Evolutionary conservation across 2,329 filamentous ascomycete genomes (phyloP).

Genomic region (Epicoccum sorghinum): DNA sequence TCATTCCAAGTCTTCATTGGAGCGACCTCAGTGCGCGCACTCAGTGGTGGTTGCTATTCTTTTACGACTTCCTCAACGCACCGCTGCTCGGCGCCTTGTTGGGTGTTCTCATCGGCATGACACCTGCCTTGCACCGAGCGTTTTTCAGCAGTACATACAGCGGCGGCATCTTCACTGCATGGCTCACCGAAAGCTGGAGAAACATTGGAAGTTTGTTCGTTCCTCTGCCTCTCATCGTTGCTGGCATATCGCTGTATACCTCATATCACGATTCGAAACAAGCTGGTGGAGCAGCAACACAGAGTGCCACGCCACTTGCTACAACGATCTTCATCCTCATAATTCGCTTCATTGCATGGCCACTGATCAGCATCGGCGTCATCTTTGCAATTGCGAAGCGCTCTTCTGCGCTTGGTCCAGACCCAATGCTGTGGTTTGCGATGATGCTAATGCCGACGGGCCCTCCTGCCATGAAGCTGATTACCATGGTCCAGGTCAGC

Average conservation of each 20-base stretch:
- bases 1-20: slow-evolving; percentile 34
- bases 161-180: slow-evolving; percentile 39
- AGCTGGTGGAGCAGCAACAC: not conserved
- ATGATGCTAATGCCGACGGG: slow-evolving; percentile 66
- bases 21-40: slow-evolving; percentile 27
- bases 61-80: slow-evolving; percentile 42
- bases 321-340: slow-evolving; percentile 34
- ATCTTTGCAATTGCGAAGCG: slow-evolving; percentile 63
- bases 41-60: slow-evolving; percentile 39
- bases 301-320: slow-evolving; percentile 18
- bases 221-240: slow-evolving; percentile 37
- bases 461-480: slow-evolving; percentile 60
- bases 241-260: slow-evolving; percentile 36
- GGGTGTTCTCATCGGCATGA: slow-evolving; percentile 36
- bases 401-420: slow-evolving; percentile 53
- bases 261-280: slow-evolving; percentile 29
- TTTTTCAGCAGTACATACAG: slow-evolving; percentile 35
- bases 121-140: slow-evolving; percentile 27
- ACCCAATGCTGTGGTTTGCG: slow-evolving; percentile 69
- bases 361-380: slow-evolving; percentile 50
- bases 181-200: slow-evolving; percentile 39
- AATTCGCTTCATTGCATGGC: slow-evolving; percentile 38
- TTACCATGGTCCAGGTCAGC: slow-evolving; percentile 58
- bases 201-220: slow-evolving; percentile 36
- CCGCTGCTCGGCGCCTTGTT: slow-evolving; percentile 36